These are phyloP conservation scores for Cladosporium sp. DNA, from an alignment of 2,329 filamentous ascomycete species.

Conservation along the genomic window DNA sequence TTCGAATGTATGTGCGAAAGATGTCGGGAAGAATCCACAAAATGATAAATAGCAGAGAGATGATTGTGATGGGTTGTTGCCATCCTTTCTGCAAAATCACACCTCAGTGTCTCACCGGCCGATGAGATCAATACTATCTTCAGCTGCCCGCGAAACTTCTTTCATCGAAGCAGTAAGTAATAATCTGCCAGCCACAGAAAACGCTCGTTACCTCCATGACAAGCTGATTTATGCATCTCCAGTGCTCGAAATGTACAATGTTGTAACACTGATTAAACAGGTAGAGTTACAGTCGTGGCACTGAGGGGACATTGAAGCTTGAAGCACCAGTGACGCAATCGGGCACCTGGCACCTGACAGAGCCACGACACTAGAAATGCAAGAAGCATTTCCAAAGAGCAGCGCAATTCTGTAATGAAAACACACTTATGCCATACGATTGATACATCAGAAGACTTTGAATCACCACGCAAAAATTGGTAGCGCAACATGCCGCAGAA, in stretches of 20 bases:
- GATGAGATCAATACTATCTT: neutral
- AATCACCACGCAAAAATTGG: neutral
- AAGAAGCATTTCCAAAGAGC: neutral
- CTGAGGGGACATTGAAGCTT: neutral
- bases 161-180: neutral
- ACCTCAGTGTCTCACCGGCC: too few species aligned
- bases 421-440: neutral
- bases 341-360: neutral
- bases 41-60: neutral
- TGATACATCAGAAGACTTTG: neutral
- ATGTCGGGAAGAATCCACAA: neutral
- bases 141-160: neutral
- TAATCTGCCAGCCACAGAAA: neutral
- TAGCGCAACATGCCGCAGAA: constrained; percentile 9
- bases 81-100: neutral
- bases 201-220: neutral
- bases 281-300: neutral
- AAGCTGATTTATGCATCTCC: neutral
- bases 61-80: neutral
- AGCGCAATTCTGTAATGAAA: neutral
- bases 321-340: neutral
- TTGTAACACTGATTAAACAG: neutral
- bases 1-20: constrained; percentile 33
- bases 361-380: neutral
- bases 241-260: neutral